These are phyloP conservation scores for Eimeria tenella DNA, from an alignment of 169 alveolate genomes.

Conservation along the genomic window DNA sequence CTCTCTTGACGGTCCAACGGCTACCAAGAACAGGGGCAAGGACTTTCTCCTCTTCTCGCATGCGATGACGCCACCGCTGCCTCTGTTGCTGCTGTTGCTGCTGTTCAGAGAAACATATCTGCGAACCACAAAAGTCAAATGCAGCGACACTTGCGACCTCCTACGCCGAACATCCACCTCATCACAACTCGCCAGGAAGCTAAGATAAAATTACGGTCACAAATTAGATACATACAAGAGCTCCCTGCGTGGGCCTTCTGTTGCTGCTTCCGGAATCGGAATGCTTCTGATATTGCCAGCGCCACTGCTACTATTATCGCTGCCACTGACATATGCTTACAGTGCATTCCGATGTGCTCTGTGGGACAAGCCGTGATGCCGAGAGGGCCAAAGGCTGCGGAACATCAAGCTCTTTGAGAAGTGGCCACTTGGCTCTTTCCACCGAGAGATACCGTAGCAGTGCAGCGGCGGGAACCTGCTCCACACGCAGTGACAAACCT, in stretches of 20 bases:
- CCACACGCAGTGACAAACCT: background rate
- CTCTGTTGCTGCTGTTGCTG: constrained; percentile 72
- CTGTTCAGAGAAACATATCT: constrained; percentile 73
- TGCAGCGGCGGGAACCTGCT: constrained; percentile 75
- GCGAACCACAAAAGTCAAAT: background rate
- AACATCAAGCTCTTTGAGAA: constrained; percentile 37
- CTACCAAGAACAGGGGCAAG: constrained; percentile 59
- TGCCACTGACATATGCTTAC: constrained; percentile 42
- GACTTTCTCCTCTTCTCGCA: constrained; percentile 64
- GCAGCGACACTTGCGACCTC: background rate
- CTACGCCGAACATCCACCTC: background rate
- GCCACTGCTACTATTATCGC: constrained; percentile 21
- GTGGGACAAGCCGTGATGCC: constrained; percentile 52
- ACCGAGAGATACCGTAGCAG: constrained; percentile 48
- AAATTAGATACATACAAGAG: too few relatives aligned
- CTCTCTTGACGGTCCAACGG: constrained; percentile 68
- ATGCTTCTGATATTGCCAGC: background rate
- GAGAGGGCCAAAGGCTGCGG: constrained; percentile 45
- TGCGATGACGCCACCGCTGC: constrained; percentile 73
- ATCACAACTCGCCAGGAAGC: background rate
- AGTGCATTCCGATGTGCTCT: constrained; percentile 60
- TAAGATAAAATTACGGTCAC: too few relatives aligned
- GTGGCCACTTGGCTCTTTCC: constrained; percentile 51
- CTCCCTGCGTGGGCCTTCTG: background rate
- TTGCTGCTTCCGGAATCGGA: background rate